Evolutionary conservation across 805 yeast species (phyloP).

Genomic region (Candida arabinofermentans): DNA sequence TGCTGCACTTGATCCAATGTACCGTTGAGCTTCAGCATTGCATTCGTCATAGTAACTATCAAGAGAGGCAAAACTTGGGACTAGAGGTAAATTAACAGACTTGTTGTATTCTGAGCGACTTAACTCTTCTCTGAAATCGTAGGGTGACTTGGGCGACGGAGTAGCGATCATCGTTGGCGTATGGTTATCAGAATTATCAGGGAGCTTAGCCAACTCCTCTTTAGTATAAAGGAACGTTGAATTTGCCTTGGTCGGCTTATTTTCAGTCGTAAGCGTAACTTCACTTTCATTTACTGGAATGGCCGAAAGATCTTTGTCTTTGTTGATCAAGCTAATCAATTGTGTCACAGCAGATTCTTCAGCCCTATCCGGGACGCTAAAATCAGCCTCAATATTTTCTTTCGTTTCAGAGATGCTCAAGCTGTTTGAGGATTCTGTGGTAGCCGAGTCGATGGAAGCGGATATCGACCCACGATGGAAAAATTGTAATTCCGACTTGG

Average conservation of each 20-base stretch:
- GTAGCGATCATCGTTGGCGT: background rate
- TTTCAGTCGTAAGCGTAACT: slow-evolving; percentile 7
- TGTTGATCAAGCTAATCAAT: slow-evolving; percentile 18
- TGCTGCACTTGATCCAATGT: slow-evolving; percentile 4
- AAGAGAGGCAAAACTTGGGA: slow-evolving; percentile 74
- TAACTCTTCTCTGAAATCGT: slow-evolving; percentile 21
- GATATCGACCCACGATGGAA: slow-evolving; percentile 16
- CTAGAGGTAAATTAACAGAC: slow-evolving; percentile 43
- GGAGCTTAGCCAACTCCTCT: background rate
- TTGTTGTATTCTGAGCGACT: slow-evolving; percentile 6
- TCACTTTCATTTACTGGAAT: slow-evolving; percentile 11
- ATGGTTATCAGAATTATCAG: background rate
- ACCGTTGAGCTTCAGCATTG: slow-evolving; percentile 2
- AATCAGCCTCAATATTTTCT: slow-evolving; percentile 17
- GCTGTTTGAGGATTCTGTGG: slow-evolving; percentile 23
- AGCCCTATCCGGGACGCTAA: slow-evolving; percentile 10
- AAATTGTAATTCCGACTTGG: background rate
- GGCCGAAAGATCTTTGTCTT: slow-evolving; percentile 5
- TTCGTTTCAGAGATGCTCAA: slow-evolving; percentile 18
- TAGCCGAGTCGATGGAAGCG: slow-evolving; percentile 9
- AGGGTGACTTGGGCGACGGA: slow-evolving; percentile 3
- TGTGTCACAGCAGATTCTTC: slow-evolving; percentile 18
- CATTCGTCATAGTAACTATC: slow-evolving; percentile 53
- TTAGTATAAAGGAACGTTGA: background rate
- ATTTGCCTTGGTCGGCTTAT: background rate